A percentile compares a stretch with the other conserved stretches of the same genome.
These are phyloP conservation scores for Boechera stricta DNA, from an alignment of 345 rosid species.

Conservation along the genomic window DNA sequence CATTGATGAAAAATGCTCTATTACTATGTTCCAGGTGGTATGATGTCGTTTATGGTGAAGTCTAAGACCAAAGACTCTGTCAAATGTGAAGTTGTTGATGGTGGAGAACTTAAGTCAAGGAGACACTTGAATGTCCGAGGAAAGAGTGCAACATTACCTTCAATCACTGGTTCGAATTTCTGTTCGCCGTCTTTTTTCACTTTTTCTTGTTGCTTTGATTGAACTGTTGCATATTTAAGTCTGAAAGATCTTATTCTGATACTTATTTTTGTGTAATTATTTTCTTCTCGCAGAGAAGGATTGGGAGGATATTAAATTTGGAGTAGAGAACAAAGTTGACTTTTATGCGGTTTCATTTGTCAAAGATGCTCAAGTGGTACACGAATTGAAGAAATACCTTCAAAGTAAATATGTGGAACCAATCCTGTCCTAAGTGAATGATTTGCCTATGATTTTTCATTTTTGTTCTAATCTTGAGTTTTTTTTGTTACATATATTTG, in stretches of 20 bases:
- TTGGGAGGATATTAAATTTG: conserved; percentile 99
- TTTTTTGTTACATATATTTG: conserved; percentile 23
- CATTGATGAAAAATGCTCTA: conserved; percentile 23
- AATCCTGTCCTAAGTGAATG: conserved; percentile 19
- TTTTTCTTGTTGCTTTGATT: neutral
- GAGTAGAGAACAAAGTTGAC: conserved; percentile 95
- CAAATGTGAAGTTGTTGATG: conserved; percentile 93
- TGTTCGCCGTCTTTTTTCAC: neutral
- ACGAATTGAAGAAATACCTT: conserved; percentile 93
- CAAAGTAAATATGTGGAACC: conserved; percentile 51
- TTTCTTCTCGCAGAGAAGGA: conserved; percentile 77
- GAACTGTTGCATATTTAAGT: neutral
- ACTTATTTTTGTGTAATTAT: conserved; percentile 21
- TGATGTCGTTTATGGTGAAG: conserved; percentile 93
- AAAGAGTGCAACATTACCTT: conserved; percentile 96
- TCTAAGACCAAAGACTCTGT: conserved; percentile 96
- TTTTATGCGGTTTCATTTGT: conserved; percentile 98
- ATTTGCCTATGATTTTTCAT: neutral
- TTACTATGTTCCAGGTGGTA: conserved; percentile 71
- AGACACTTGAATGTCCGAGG: conserved; percentile 97
- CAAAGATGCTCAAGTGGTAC: conserved; percentile 98
- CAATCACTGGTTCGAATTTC: conserved; percentile 74
- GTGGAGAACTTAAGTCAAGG: conserved; percentile 99
- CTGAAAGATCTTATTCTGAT: conserved; percentile 18
- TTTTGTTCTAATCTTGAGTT: conserved; percentile 10